Conservation (phyloP, 371 early-diverging fungal genomes). For the Basidiobolus meristosporus region DNA sequence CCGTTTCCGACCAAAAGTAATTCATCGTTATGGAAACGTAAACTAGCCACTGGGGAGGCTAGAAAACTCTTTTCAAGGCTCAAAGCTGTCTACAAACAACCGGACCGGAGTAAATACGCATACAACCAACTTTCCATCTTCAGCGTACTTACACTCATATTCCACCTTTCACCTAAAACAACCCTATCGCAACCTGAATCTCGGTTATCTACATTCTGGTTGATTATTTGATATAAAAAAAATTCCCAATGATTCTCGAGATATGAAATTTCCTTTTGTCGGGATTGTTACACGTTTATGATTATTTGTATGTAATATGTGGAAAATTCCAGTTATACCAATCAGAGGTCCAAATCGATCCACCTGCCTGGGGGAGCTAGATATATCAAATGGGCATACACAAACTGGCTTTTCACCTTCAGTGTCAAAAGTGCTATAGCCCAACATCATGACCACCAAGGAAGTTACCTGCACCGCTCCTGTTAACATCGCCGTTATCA, state of each 20-base stretch:
- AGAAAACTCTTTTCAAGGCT: background rate
- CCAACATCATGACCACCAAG: background rate
- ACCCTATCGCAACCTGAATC: background rate
- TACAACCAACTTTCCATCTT: background rate
- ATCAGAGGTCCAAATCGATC: too few relatives aligned
- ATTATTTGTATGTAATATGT: too few relatives aligned
- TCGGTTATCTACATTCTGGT: background rate
- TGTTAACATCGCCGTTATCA: slow-evolving; percentile 97
- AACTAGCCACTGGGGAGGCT: slow-evolving; percentile 15
- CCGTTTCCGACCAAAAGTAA: slow-evolving; percentile 30
- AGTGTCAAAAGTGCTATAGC: too few relatives aligned
- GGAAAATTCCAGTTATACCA: too few relatives aligned
- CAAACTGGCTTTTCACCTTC: too few relatives aligned
- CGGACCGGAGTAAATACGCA: background rate
- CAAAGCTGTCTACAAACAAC: background rate
- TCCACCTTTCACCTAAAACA: background rate
- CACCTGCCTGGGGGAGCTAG: too few relatives aligned
- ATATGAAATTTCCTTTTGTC: too few relatives aligned
- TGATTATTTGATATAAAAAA: too few relatives aligned
- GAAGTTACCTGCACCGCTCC: slow-evolving; percentile 83
- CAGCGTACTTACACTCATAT: background rate
- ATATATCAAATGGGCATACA: too few relatives aligned
- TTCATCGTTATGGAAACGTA: slow-evolving; percentile 18
- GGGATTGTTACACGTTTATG: too few relatives aligned
- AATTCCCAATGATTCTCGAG: too few relatives aligned